phyloP scores from a whole-genome alignment of 2,329 filamentous ascomycete species.

The Trichophyton schoenleinii region DNA sequence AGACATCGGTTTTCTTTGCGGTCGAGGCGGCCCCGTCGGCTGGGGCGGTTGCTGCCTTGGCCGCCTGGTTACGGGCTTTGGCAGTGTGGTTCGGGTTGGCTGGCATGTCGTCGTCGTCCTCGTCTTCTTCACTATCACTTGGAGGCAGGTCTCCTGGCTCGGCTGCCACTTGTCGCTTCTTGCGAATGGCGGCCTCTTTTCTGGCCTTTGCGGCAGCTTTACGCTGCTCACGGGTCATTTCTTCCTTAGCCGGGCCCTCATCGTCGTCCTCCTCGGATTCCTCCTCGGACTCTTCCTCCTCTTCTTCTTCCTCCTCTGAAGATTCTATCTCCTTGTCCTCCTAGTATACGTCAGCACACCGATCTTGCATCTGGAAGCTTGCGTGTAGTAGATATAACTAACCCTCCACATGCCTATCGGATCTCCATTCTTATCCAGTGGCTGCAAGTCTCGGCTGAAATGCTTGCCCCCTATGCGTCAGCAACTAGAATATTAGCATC shows the following conservation, averaged over 20 bases:
- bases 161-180: conserved; percentile 56
- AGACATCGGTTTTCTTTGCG: conserved; percentile 40
- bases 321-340: conserved; percentile 22
- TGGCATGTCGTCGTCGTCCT: conserved; percentile 39
- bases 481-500: neutral
- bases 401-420: conserved; percentile 78
- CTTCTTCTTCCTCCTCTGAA: conserved; percentile 43
- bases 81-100: conserved; percentile 80
- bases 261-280: conserved; percentile 38
- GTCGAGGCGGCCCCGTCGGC: conserved; percentile 28
- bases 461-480: conserved; percentile 66
- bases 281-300: conserved; percentile 42
- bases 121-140: conserved; percentile 45
- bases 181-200: conserved; percentile 77
- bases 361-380: neutral
- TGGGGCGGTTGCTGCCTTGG: conserved; percentile 46
- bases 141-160: conserved; percentile 78
- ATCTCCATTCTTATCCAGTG: conserved; percentile 79
- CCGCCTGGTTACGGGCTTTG: conserved; percentile 56
- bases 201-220: conserved; percentile 76
- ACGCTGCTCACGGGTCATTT: conserved; percentile 74
- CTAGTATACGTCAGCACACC: conserved; percentile 24
- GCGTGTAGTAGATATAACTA: neutral
- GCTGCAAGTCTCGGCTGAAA: conserved; percentile 83
- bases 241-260: conserved; percentile 36